These are phyloP conservation scores for Cytospora chrysosperma DNA, from an alignment of 2,329 filamentous ascomycete genomes.

Conservation along the genomic window DNA sequence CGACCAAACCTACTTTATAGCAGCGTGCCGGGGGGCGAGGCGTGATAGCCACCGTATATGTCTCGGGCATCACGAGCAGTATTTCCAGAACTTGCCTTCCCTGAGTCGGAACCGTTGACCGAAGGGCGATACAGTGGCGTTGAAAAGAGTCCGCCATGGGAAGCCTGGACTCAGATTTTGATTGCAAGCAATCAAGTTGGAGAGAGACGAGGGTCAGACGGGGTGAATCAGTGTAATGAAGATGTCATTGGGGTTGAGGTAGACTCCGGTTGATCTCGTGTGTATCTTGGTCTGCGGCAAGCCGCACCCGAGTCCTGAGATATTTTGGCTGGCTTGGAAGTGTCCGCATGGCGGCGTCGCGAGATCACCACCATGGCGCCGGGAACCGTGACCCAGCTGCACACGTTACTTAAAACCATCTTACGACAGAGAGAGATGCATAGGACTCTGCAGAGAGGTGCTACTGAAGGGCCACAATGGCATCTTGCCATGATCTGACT, in stretches of 20 bases:
- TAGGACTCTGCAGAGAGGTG: not conserved
- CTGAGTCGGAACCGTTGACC: not conserved
- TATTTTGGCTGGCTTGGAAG: not conserved
- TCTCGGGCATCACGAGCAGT: slow-evolving; percentile 19
- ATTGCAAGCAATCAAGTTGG: slow-evolving; percentile 19
- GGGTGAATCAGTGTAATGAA: slow-evolving; percentile 17
- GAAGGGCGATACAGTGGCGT: slow-evolving; percentile 12
- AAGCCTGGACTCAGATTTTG: slow-evolving; percentile 17
- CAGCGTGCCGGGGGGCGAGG: not conserved
- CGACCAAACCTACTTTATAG: slow-evolving; percentile 21
- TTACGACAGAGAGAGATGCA: not conserved
- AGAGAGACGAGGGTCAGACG: slow-evolving; percentile 22
- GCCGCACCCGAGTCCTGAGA: not conserved
- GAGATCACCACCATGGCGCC: not conserved
- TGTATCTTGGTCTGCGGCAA: not conserved
- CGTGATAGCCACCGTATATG: slow-evolving; percentile 2
- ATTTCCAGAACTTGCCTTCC: not conserved
- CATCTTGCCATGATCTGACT: not conserved
- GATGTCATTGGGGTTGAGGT: not conserved
- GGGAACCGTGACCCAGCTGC: not conserved
- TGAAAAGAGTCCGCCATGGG: not conserved
- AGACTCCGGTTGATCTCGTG: slow-evolving; percentile 2
- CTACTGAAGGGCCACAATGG: no score
- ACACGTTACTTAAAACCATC: not conserved
- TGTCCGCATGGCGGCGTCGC: not conserved